A percentile compares a stretch with the other conserved stretches of the same genome.
phyloP scores from a whole-genome alignment of 208 protist genomes.

The Leishmania lainsoni region DNA sequence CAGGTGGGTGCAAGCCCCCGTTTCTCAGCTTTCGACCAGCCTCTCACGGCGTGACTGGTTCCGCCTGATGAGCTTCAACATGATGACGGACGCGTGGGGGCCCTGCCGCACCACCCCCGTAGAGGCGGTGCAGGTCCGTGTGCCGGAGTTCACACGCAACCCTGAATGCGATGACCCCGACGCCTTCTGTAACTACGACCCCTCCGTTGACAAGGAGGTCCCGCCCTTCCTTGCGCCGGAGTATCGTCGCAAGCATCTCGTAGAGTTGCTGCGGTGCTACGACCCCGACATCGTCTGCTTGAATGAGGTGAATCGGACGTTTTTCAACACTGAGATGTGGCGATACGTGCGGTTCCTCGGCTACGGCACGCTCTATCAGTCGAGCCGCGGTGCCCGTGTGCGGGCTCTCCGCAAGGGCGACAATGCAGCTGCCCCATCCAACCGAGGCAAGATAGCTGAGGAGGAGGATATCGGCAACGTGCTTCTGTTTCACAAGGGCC shows the following conservation, averaged over 20 bases:
- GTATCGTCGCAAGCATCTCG: slow-evolving; percentile 62
- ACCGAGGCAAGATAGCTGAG: slow-evolving; percentile 53
- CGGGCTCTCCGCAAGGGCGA: slow-evolving; percentile 58
- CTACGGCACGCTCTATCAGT: slow-evolving; percentile 83
- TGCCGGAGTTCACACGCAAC: slow-evolving; percentile 63
- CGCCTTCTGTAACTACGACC: slow-evolving; percentile 61
- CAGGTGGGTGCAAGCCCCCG: slow-evolving; percentile 63
- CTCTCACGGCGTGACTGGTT: slow-evolving; percentile 78
- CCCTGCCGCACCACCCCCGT: slow-evolving; percentile 47
- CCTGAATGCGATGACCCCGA: slow-evolving; percentile 13
- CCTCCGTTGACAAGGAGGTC: slow-evolving; percentile 36
- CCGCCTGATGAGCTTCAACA: slow-evolving; percentile 87
- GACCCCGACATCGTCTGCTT: slow-evolving; percentile 82
- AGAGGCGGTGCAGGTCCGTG: slow-evolving; percentile 46
- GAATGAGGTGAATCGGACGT: slow-evolving; percentile 79
- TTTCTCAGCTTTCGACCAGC: slow-evolving; percentile 68
- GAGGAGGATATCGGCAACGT: slow-evolving; percentile 88
- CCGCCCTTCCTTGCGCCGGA: slow-evolving; percentile 68
- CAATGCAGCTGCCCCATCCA: slow-evolving; percentile 30
- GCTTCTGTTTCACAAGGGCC: slow-evolving; percentile 84
- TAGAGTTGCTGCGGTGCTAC: slow-evolving; percentile 64
- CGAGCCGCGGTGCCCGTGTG: slow-evolving; percentile 70
- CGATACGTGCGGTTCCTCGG: slow-evolving; percentile 73
- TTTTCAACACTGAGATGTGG: slow-evolving; percentile 74
- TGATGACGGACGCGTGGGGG: slow-evolving; percentile 75